Evolutionary conservation across 2,329 filamentous ascomycete genomes (phyloP).

Genomic region (Aureobasidium lini): DNA sequence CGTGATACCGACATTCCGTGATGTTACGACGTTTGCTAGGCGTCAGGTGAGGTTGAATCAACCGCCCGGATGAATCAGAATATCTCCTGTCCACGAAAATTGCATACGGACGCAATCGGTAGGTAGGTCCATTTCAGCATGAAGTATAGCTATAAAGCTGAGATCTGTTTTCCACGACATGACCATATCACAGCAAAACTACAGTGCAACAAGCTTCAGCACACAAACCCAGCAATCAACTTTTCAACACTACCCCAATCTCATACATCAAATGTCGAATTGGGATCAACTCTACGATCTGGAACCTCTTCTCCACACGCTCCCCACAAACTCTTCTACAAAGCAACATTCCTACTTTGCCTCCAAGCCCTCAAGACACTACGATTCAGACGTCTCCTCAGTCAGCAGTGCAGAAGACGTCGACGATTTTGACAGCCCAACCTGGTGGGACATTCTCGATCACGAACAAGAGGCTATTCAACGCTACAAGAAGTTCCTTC

Average conservation of each 20-base stretch:
- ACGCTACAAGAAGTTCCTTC: slow-evolving; percentile 4
- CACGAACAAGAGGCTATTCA: neutral
- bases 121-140: neutral
- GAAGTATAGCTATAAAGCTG: neutral
- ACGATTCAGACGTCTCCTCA: slow-evolving; percentile 6
- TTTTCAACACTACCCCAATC: neutral
- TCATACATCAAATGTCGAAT: neutral
- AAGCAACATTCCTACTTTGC: slow-evolving; percentile 1
- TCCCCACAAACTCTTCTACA: neutral
- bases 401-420: neutral
- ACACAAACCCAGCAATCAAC: neutral
- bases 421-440: neutral
- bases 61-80: neutral
- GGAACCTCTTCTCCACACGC: neutral
- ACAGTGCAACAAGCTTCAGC: neutral
- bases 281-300: slow-evolving; percentile 1
- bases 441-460: slow-evolving; percentile 4
- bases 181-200: neutral
- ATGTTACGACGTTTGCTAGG: neutral
- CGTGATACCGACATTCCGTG: neutral
- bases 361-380: neutral
- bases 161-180: neutral
- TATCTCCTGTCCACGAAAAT: slow-evolving; percentile 5
- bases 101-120: neutral
- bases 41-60: slow-evolving; percentile 6